These are phyloP conservation scores for Royoungia palumana DNA, from an alignment of 768 basidiomycete genomes.

Conservation along the genomic window DNA sequence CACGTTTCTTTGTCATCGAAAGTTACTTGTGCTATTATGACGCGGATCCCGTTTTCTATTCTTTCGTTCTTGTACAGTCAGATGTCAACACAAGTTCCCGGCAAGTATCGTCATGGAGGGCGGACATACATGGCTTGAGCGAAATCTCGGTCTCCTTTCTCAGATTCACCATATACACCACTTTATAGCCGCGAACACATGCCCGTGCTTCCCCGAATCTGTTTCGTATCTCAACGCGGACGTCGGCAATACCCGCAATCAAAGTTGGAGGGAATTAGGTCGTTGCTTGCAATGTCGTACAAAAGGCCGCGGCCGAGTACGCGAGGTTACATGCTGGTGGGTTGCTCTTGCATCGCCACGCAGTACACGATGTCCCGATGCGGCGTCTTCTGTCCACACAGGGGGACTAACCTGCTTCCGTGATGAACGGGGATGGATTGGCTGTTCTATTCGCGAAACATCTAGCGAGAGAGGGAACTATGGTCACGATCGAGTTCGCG, in stretches of 20 bases:
- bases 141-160: neutral
- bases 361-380: neutral
- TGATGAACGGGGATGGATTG: constrained; percentile 22
- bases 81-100: too few relatives aligned
- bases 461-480: constrained; percentile 27
- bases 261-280: too few relatives aligned
- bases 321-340: constrained; percentile 24
- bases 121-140: neutral
- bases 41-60: too few relatives aligned
- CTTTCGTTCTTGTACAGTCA: too few relatives aligned
- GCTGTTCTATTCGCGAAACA: constrained; percentile 55
- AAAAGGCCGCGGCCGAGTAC: too few relatives aligned
- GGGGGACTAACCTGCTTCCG: constrained; percentile 18
- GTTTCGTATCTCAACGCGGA: constrained; percentile 41
- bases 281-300: too few relatives aligned
- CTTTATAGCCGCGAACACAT: constrained; percentile 17
- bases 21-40: too few relatives aligned
- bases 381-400: constrained; percentile 18
- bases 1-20: constrained; percentile 42
- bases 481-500: constrained; percentile 1
- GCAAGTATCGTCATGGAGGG: too few relatives aligned
- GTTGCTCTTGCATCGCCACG: neutral
- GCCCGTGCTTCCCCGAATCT: constrained; percentile 18
- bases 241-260: constrained; percentile 37
- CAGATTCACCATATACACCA: constrained; percentile 12